A percentile compares a stretch with the other conserved stretches of the same genome.
Evolutionary conservation across 495 filamentous ascomycete genomes (phyloP).

Genomic region (Podospora comata): DNA sequence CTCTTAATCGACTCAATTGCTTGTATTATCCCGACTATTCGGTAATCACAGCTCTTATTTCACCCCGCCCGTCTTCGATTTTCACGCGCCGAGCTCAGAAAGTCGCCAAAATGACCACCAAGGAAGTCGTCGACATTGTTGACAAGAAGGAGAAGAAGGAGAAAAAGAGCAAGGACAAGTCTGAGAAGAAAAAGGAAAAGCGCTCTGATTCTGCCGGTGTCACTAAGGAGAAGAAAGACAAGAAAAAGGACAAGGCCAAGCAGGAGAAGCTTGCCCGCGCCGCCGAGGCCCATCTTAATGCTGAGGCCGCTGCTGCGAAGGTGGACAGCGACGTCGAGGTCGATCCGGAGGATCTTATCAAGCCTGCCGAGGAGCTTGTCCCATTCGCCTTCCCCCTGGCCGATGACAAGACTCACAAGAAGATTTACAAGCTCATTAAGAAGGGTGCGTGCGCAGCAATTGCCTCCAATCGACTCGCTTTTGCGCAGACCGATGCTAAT

Average conservation of each 20-base stretch:
- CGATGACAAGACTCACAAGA: conserved; percentile 88
- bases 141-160: conserved; percentile 70
- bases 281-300: conserved; percentile 34
- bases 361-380: conserved; percentile 69
- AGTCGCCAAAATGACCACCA: conserved; percentile 26
- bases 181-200: conserved; percentile 72
- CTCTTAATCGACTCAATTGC: not conserved
- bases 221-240: conserved; percentile 60
- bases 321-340: conserved; percentile 23
- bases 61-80: not conserved
- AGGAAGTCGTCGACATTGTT: conserved; percentile 31
- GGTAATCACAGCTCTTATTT: not conserved
- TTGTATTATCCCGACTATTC: not conserved
- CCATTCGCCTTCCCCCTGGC: conserved; percentile 92
- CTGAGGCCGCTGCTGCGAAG: conserved; percentile 26
- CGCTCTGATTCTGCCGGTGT: conserved; percentile 73
- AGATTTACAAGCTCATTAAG: conserved; percentile 88
- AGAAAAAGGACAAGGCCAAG: conserved; percentile 59
- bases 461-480: not conserved
- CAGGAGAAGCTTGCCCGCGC: conserved; percentile 47
- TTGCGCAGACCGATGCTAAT: conserved; percentile 6
- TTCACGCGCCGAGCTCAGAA: not conserved
- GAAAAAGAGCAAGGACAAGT: conserved; percentile 83
- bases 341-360: conserved; percentile 37
- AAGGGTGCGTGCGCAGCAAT: conserved; percentile 61